These are phyloP conservation scores for Cadophora luteo-olivacea DNA, from an alignment of 2,329 filamentous ascomycete genomes.

Conservation along the genomic window DNA sequence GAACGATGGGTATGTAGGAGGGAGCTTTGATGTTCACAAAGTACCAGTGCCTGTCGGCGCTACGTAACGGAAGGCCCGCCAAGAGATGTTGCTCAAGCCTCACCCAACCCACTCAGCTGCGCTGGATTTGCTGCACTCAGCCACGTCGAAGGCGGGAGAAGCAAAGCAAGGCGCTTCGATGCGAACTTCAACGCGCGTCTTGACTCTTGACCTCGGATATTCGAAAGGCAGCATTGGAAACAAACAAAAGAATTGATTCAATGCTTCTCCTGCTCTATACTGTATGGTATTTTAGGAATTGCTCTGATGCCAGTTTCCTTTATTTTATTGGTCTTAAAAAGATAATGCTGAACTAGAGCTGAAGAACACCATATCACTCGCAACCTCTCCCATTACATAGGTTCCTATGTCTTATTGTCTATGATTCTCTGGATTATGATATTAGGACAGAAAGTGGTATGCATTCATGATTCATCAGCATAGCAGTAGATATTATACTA, in stretches of 20 bases:
- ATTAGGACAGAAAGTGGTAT: neutral
- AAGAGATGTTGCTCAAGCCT: conserved; percentile 25
- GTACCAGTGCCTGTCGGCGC: conserved; percentile 13
- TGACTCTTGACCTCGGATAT: neutral
- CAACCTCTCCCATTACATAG: neutral
- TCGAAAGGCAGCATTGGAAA: neutral
- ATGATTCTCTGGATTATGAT: neutral
- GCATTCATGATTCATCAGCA: conserved; percentile 4
- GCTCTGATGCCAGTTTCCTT: neutral
- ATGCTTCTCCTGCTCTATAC: neutral
- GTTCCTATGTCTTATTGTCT: neutral
- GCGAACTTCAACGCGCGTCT: conserved; percentile 17
- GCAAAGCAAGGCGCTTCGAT: conserved; percentile 13
- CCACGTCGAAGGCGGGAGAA: conserved; percentile 26
- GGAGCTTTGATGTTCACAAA: conserved; percentile 17
- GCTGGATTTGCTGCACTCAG: conserved; percentile 15
- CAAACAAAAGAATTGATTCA: neutral
- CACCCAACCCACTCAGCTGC: conserved; percentile 12
- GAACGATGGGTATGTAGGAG: conserved; percentile 6
- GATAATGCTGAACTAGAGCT: neutral
- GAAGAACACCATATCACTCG: neutral
- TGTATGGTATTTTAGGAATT: neutral
- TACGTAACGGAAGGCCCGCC: conserved; percentile 28
- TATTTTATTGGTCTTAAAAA: neutral
- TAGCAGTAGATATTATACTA: neutral